Evolutionary conservation across 2,329 filamentous ascomycete species (phyloP), one percentile per base, ranked within the genome.

Genomic region (Fusarium coicis): DNA sequence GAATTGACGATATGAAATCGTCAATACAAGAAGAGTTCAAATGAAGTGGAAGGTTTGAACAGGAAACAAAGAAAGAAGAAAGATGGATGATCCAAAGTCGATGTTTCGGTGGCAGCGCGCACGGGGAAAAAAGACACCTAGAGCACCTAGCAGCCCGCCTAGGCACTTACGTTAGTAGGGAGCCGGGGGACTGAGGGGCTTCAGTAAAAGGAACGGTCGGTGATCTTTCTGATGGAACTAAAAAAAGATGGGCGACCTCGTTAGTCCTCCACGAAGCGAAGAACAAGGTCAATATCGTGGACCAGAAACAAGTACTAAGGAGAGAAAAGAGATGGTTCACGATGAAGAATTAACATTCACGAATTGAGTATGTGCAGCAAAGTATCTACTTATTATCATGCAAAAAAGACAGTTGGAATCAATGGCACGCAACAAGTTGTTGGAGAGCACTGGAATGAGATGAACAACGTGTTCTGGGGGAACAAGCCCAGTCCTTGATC

Each of bases 391-490:
- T 54, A 42, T 54, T 42, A 23, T 40, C 42, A 44, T 26, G 23
- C 50, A 53, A 53, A 49, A 11, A 10, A 53, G 28, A 56, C 42
- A 73, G 42, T 63, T 58, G 49, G 19, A 40, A 49, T 63, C 34
- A 28, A 18, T 58, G 46, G 59, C 59, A 63, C 32, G 37, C 28
- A 65, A 42, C 46, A 34, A 52, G 58, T 65, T 65, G 65, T 32
- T 42, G 28, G 28, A 62, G 53, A 30, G 60, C 34, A 56, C 39
- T 57, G 70, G 70, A 73, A 73, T 71, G 70, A 61, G 66, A 68
- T 71, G 70, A 71, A 71, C 70, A 73, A 72, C 68, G 66, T 71
- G 70, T 74, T 70, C 70, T 58, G 63, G 67, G 23, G 54, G 54
- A 58, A 58, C 58, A 57, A 66, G 72, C 59, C 74, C 49, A 69